phyloP scores from a whole-genome alignment of 2,329 filamentous ascomycete genomes.

The Curvularia sp. region DNA sequence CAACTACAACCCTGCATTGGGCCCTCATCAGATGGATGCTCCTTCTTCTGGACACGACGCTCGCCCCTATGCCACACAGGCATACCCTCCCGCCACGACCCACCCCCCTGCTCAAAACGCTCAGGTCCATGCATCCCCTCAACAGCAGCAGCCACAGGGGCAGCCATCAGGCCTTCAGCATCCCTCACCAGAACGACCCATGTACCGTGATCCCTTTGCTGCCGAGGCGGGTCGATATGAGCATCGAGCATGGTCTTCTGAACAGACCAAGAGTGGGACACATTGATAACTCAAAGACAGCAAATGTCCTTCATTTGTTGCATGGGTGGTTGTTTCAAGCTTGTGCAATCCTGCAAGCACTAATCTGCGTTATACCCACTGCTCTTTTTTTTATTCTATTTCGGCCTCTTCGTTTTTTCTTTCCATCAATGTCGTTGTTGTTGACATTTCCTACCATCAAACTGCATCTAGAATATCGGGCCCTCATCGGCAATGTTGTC shows the following conservation, averaged over 20 bases:
- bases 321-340: slow-evolving; percentile 13
- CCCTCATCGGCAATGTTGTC: slow-evolving; percentile 24
- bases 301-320: slow-evolving; percentile 3
- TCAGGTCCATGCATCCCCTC: slow-evolving; percentile 17
- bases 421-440: neutral
- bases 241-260: slow-evolving; percentile 33
- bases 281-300: slow-evolving; percentile 6
- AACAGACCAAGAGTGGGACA: slow-evolving; percentile 18
- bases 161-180: slow-evolving; percentile 18
- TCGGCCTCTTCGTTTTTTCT: neutral
- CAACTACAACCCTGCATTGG: slow-evolving; percentile 44
- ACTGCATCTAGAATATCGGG: slow-evolving; percentile 22
- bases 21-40: slow-evolving; percentile 31
- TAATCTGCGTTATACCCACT: slow-evolving; percentile 26
- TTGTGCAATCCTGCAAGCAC: slow-evolving; percentile 15
- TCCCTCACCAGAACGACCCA: slow-evolving; percentile 15
- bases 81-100: slow-evolving; percentile 32
- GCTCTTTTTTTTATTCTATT: neutral
- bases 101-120: slow-evolving; percentile 17
- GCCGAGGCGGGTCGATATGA: slow-evolving; percentile 33
- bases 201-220: slow-evolving; percentile 27
- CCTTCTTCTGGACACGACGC: slow-evolving; percentile 28
- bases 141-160: slow-evolving; percentile 16
- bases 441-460: slow-evolving; percentile 3
- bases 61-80: slow-evolving; percentile 27